Conservation (phyloP, 495 filamentous ascomycete genomes). For the Podospora didyma region DNA sequence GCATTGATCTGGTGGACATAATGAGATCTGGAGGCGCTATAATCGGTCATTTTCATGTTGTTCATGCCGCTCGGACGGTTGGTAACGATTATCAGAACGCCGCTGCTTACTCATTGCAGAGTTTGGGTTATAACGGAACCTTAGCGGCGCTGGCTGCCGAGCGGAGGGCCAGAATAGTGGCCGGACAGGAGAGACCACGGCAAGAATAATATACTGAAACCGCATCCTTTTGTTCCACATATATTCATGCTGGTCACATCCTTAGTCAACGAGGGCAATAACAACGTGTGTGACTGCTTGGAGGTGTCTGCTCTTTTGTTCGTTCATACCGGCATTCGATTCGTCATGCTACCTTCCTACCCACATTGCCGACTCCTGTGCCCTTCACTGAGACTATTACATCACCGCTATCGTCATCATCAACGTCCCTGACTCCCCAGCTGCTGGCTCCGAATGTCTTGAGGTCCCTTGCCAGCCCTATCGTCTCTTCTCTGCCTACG, state of each 20-base stretch:
- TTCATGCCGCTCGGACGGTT: conserved; percentile 61
- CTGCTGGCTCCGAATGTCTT: conserved; percentile 77
- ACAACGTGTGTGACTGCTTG: no score
- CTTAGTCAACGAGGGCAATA: no score
- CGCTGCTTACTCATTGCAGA: conserved; percentile 47
- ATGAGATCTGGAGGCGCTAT: conserved; percentile 66
- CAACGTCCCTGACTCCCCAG: conserved; percentile 72
- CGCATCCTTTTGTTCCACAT: background rate
- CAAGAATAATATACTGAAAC: background rate
- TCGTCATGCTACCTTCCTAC: conserved; percentile 80
- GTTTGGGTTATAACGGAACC: conserved; percentile 46
- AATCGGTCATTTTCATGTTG: conserved; percentile 64
- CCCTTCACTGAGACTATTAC: conserved; percentile 90
- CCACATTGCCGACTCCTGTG: conserved; percentile 91
- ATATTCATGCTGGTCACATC: background rate
- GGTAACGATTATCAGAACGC: conserved; percentile 52
- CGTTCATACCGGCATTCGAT: conserved; percentile 1
- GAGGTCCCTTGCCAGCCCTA: conserved; percentile 78
- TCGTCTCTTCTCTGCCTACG: conserved; percentile 69
- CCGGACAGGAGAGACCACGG: conserved; percentile 12
- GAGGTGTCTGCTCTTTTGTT: no score
- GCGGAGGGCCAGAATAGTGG: conserved; percentile 35
- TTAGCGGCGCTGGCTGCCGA: conserved; percentile 43
- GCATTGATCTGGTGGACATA: conserved; percentile 47
- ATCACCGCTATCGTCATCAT: conserved; percentile 64